phyloP scores from a whole-genome alignment of 179 eudicot genomes.

The Dionaea muscipula region DNA sequence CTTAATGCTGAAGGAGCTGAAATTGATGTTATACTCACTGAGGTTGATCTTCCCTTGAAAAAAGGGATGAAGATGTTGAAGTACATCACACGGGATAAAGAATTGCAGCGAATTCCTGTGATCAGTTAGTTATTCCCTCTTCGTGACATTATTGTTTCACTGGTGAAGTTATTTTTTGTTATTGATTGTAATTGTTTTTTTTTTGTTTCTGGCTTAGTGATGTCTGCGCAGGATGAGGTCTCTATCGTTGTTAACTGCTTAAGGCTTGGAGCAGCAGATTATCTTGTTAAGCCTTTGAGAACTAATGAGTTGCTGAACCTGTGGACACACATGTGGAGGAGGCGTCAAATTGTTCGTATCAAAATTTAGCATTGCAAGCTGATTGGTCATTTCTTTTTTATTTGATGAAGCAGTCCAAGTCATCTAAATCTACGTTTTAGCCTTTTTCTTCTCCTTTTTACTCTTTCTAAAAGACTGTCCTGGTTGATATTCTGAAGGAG shows the following conservation, averaged over 20 bases:
- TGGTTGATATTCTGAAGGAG: too few species aligned
- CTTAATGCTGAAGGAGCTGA: slow-evolving; percentile 87
- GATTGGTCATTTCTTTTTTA: too few species aligned
- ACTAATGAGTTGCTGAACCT: slow-evolving; percentile 88
- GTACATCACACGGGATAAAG: slow-evolving; percentile 71
- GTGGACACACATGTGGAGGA: slow-evolving; percentile 99
- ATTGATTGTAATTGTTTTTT: slow-evolving; percentile 8
- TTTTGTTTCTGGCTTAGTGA: slow-evolving; percentile 37
- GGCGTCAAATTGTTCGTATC: slow-evolving; percentile 60
- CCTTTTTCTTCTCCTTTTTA: too few species aligned
- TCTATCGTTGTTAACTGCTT: slow-evolving; percentile 89
- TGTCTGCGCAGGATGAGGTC: slow-evolving; percentile 97
- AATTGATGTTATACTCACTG: slow-evolving; percentile 85
- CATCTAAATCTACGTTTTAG: too few species aligned
- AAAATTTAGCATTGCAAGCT: too few species aligned
- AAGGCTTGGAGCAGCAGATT: slow-evolving; percentile 97
- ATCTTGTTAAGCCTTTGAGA: slow-evolving; percentile 91
- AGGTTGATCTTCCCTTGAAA: slow-evolving; percentile 88
- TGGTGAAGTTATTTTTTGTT: not conserved
- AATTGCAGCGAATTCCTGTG: slow-evolving; percentile 80
- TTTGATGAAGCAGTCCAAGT: too few species aligned
- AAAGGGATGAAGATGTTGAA: slow-evolving; percentile 88
- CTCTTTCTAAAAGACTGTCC: too few species aligned
- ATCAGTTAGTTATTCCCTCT: slow-evolving; percentile 46
- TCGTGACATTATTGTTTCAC: slow-evolving; percentile 1